Evolutionary conservation across 2,329 filamentous ascomycete species (phyloP).

Genomic region (Diaporthe eres): DNA sequence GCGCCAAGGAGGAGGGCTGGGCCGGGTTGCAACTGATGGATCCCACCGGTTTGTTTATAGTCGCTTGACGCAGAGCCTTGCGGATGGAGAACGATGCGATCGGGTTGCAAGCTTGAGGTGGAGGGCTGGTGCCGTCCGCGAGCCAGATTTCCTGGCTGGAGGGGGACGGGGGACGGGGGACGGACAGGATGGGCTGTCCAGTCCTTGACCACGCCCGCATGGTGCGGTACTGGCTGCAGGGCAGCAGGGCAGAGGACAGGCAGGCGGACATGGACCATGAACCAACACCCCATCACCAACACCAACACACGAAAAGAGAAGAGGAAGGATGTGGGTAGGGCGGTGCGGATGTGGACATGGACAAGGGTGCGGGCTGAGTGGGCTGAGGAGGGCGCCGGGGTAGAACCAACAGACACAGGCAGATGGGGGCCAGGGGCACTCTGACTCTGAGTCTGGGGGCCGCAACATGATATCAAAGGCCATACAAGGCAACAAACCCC

Average conservation of each 20-base stretch:
- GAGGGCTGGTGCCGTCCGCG: slow-evolving; percentile 4
- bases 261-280: slow-evolving; percentile 4
- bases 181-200: slow-evolving; percentile 27
- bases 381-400: slow-evolving; percentile 32
- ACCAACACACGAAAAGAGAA: slow-evolving; percentile 12
- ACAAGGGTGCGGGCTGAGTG: slow-evolving; percentile 30
- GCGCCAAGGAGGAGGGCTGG: slow-evolving; percentile 25
- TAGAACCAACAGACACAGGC: slow-evolving; percentile 28
- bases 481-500: neutral
- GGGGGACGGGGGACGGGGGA: neutral
- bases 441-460: slow-evolving; percentile 23
- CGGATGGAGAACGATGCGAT: slow-evolving; percentile 14
- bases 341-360: slow-evolving; percentile 30
- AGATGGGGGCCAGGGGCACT: slow-evolving; percentile 24
- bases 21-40: slow-evolving; percentile 25
- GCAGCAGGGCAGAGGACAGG: slow-evolving; percentile 14
- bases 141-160: slow-evolving; percentile 15
- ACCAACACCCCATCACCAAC: slow-evolving; percentile 33
- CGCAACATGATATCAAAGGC: slow-evolving; percentile 23
- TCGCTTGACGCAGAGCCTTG: slow-evolving; percentile 15
- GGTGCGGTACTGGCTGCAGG: slow-evolving; percentile 20
- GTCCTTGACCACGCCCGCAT: slow-evolving; percentile 33
- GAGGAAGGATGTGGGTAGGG: slow-evolving; percentile 24
- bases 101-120: slow-evolving; percentile 16
- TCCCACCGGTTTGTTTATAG: slow-evolving; percentile 34